phyloP scores from a whole-genome alignment of 129 eudicot genomes.

The Chrysanthemum seticuspe region DNA sequence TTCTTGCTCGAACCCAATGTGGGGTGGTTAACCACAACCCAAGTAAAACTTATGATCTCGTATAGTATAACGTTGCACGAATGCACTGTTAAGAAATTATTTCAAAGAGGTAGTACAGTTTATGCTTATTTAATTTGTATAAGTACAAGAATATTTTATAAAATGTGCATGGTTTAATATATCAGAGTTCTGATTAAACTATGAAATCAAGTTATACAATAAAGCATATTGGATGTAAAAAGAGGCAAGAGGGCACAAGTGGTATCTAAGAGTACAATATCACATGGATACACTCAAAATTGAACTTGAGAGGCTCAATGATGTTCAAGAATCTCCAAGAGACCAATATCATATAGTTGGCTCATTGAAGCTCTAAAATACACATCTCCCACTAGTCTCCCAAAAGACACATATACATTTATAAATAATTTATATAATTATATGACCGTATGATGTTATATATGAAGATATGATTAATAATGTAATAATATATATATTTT shows the following conservation, averaged over 20 bases:
- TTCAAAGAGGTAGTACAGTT: background rate
- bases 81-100: background rate
- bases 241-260: constrained; percentile 25
- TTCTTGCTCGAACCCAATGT: no score
- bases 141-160: constrained; percentile 15
- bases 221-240: constrained; percentile 20
- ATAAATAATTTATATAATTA: background rate
- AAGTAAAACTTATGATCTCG: background rate
- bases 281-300: constrained; percentile 29
- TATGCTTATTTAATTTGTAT: background rate
- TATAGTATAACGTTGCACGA: background rate
- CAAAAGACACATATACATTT: constrained; percentile 20
- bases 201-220: constrained; percentile 16
- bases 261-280: constrained; percentile 35
- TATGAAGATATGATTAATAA: background rate
- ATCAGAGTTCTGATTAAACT: background rate
- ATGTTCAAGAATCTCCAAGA: constrained; percentile 32
- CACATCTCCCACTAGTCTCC: constrained; percentile 29
- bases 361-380: constrained; percentile 46
- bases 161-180: background rate
- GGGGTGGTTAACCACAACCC: no score
- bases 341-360: constrained; percentile 39
- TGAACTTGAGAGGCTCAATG: constrained; percentile 40
- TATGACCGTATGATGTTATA: no score
- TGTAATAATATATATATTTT: no score